Conservation (phyloP, 2,329 filamentous ascomycete genomes). For the Basipetospora chlamydospora region DNA sequence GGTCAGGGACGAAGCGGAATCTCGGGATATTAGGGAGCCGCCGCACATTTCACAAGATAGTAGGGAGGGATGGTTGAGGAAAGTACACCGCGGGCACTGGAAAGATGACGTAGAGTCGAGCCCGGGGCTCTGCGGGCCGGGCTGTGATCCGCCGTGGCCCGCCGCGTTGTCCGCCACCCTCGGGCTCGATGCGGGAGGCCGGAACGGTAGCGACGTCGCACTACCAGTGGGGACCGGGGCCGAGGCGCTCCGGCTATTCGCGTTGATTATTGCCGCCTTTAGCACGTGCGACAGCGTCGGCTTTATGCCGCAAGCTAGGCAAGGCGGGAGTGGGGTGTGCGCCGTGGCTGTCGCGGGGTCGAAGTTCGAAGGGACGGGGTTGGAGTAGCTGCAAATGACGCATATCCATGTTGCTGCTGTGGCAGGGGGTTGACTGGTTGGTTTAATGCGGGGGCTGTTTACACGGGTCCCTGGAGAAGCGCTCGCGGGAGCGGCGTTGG, state of each 20-base stretch:
- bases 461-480: background rate
- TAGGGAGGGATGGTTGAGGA: slow-evolving; percentile 81
- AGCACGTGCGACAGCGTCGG: slow-evolving; percentile 69
- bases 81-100: slow-evolving; percentile 79
- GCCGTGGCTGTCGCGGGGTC: slow-evolving; percentile 69
- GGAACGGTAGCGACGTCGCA: slow-evolving; percentile 15
- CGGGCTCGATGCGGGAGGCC: slow-evolving; percentile 11
- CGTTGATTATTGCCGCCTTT: slow-evolving; percentile 72
- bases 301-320: slow-evolving; percentile 86
- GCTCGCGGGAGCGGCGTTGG: slow-evolving; percentile 12
- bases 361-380: slow-evolving; percentile 85
- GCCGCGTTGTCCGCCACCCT: slow-evolving; percentile 4
- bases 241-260: slow-evolving; percentile 35
- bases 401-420: slow-evolving; percentile 81
- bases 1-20: slow-evolving; percentile 24
- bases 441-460: slow-evolving; percentile 8
- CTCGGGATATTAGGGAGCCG: slow-evolving; percentile 50
- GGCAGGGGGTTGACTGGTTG: slow-evolving; percentile 25
- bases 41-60: slow-evolving; percentile 83
- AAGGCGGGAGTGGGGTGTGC: slow-evolving; percentile 70
- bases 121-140: slow-evolving; percentile 3
- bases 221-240: background rate
- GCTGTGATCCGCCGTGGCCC: background rate
- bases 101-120: slow-evolving; percentile 24
- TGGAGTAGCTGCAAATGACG: slow-evolving; percentile 89